These are phyloP conservation scores for Psidium guajava DNA, from an alignment of 345 rosid species.

Conservation along the genomic window DNA sequence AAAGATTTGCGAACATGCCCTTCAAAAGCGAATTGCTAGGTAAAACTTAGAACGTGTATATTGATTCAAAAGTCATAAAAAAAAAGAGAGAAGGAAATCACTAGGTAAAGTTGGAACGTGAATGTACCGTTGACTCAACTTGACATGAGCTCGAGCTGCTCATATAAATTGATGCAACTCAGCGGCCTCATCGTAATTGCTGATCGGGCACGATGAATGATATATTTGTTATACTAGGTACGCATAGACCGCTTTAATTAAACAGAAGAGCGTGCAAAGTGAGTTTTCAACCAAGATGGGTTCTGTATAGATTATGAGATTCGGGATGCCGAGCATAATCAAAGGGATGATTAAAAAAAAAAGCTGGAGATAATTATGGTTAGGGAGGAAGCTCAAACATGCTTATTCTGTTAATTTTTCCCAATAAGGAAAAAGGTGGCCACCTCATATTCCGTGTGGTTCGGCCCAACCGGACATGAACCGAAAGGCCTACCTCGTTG, in stretches of 20 bases:
- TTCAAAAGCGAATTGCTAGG: neutral
- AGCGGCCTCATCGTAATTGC: fast-evolving
- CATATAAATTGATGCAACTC: neutral
- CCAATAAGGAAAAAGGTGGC: neutral
- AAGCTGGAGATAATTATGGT: neutral
- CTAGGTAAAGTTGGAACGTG: neutral
- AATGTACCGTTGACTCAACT: neutral
- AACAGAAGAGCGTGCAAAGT: no score
- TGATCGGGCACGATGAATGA: neutral
- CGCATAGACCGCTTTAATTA: neutral
- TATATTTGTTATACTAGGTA: neutral
- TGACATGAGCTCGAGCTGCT: neutral
- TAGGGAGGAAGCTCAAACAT: neutral
- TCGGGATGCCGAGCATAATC: neutral
- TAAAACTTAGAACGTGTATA: neutral
- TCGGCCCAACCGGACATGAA: neutral
- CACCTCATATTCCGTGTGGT: neutral
- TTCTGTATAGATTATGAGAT: neutral
- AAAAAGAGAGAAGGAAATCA: neutral
- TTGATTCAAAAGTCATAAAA: neutral
- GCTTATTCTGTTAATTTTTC: neutral
- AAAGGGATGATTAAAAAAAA: neutral
- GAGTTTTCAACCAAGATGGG: no score
- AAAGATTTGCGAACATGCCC: neutral
- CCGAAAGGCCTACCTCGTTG: neutral